These are phyloP conservation scores for Fusarium marasasianum DNA, from an alignment of 2,329 filamentous ascomycete genomes.

Conservation along the genomic window DNA sequence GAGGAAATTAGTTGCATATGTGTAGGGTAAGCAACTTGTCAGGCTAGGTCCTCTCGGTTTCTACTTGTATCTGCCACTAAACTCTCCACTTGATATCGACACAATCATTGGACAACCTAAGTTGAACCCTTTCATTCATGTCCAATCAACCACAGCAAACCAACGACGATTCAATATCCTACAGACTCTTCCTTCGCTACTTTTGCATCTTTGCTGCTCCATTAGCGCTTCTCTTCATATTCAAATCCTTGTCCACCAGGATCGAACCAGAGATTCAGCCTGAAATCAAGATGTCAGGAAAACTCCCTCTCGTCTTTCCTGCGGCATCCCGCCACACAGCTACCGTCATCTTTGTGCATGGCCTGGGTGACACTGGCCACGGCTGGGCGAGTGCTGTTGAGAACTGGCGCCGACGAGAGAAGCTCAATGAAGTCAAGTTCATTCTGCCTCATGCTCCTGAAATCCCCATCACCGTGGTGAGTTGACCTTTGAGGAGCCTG, in stretches of 20 bases:
- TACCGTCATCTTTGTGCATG: constrained; percentile 94
- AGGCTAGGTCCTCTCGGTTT: not conserved
- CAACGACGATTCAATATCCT: not conserved
- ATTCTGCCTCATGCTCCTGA: constrained; percentile 90
- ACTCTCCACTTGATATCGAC: constrained; percentile 20
- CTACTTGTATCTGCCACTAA: constrained; percentile 1
- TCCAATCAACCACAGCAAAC: constrained; percentile 21
- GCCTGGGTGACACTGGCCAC: constrained; percentile 83
- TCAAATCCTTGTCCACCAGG: not conserved
- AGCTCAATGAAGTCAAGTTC: constrained; percentile 91
- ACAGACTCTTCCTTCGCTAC: constrained; percentile 14
- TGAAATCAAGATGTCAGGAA: constrained; percentile 31
- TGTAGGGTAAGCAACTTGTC: constrained; percentile 5
- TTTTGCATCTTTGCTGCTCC: constrained; percentile 18
- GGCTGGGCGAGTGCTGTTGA: constrained; percentile 86
- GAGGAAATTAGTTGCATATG: not conserved
- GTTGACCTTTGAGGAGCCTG: constrained; percentile 9
- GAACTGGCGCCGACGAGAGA: constrained; percentile 82
- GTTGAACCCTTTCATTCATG: constrained; percentile 18
- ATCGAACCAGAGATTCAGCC: not conserved
- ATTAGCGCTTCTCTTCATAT: constrained; percentile 3
- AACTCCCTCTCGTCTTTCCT: constrained; percentile 74
- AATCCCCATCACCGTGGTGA: constrained; percentile 79
- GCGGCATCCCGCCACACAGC: constrained; percentile 87
- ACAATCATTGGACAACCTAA: constrained; percentile 20